Percentiles rank a stretch among this genome's conserved stretches.
phyloP scores from a whole-genome alignment of 768 basidiomycete species.

The Polyporus arcularius region DNA sequence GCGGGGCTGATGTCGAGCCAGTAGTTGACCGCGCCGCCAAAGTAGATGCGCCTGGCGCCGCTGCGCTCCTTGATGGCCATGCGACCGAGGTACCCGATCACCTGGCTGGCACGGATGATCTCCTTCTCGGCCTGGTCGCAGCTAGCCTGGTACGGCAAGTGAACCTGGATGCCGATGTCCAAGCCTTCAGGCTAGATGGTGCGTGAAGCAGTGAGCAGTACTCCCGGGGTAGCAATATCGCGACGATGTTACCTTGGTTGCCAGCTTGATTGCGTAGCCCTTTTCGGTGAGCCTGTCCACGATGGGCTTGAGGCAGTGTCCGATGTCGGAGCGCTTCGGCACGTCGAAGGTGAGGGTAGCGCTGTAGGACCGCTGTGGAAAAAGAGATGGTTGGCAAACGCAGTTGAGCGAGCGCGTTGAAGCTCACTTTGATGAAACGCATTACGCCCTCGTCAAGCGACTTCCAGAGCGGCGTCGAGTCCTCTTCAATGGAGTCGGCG shows the following conservation, averaged over 20 bases:
- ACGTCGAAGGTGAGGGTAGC: constrained; percentile 2
- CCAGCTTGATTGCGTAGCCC: constrained; percentile 2
- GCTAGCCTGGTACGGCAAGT: constrained; percentile 2
- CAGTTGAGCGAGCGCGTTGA: too few species aligned
- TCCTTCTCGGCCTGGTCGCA: constrained; percentile 9
- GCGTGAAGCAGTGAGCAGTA: not conserved
- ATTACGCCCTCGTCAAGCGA: not conserved
- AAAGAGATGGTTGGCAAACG: not conserved
- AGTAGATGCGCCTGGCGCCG: not conserved
- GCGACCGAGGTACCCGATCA: not conserved
- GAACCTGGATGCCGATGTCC: not conserved
- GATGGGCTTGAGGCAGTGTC: not conserved
- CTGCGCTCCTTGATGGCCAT: constrained; percentile 2
- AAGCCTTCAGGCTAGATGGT: not conserved
- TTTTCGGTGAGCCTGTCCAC: not conserved
- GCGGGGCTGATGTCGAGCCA: constrained; percentile 12
- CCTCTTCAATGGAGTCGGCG: not conserved
- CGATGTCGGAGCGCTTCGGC: not conserved
- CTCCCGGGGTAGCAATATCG: too few species aligned
- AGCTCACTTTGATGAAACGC: not conserved
- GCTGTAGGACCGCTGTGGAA: constrained; percentile 1
- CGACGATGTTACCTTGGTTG: not conserved
- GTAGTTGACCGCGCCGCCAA: not conserved
- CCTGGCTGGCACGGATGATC: not conserved
- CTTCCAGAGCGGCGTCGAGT: not conserved